Evolutionary conservation across 1,139 yeast genomes (phyloP).

Genomic region (Pneumocystis murina): DNA sequence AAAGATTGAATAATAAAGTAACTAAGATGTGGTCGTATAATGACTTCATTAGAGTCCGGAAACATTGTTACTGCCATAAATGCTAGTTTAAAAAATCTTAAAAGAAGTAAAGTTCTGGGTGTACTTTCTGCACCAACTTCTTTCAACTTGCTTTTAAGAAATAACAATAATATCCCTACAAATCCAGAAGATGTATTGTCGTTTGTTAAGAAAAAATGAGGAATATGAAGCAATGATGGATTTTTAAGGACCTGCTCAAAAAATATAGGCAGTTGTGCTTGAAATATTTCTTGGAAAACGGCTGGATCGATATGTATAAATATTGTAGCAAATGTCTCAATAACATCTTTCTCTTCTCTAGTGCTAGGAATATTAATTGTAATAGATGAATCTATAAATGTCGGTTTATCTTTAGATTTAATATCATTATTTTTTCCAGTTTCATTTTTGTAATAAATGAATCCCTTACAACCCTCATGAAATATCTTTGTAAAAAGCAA

Average conservation of each 20-base stretch:
- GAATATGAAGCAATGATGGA: conserved; percentile 76
- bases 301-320: conserved; percentile 92
- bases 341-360: conserved; percentile 83
- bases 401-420: conserved; percentile 27
- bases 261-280: conserved; percentile 61
- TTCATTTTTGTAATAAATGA: conserved; percentile 49
- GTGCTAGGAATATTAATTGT: conserved; percentile 33
- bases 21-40: conserved; percentile 73
- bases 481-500: conserved; percentile 59
- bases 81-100: conserved; percentile 74
- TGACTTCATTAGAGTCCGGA: conserved; percentile 75
- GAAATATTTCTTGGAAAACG: conserved; percentile 83
- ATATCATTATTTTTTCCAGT: conserved; percentile 25
- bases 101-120: conserved; percentile 60
- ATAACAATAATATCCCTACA: conserved; percentile 70
- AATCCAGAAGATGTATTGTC: conserved; percentile 88
- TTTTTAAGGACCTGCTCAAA: conserved; percentile 71
- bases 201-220: conserved; percentile 85
- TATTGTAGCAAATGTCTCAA: conserved; percentile 91
- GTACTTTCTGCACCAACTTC: conserved; percentile 65
- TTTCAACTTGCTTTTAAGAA: conserved; percentile 55
- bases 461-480: conserved; percentile 71
- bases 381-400: conserved; percentile 18
- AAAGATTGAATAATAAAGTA: conserved; percentile 68
- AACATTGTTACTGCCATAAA: conserved; percentile 91